Percentiles rank a stretch among this genome's conserved stretches.
Evolutionary conservation across 495 filamentous ascomycete genomes (phyloP).

Genomic region (Hypomontagnella submonticulosa): DNA sequence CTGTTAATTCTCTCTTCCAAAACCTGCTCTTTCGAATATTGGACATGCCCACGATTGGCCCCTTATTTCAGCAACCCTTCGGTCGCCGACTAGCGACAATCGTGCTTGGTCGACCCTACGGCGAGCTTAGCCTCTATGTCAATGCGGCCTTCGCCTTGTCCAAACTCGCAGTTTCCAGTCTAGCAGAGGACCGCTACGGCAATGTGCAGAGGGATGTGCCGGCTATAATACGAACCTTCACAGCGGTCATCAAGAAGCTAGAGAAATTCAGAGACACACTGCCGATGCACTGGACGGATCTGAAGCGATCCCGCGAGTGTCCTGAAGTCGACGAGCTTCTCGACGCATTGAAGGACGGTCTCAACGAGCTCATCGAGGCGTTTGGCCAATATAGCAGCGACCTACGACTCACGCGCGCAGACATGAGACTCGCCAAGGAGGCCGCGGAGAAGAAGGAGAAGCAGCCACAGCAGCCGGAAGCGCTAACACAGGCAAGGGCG

Average conservation of each 20-base stretch:
- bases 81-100: slow-evolving; percentile 66
- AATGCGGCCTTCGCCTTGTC: slow-evolving; percentile 77
- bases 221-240: slow-evolving; percentile 75
- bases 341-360: slow-evolving; percentile 65
- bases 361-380: slow-evolving; percentile 68
- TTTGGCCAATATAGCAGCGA: slow-evolving; percentile 78
- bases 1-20: slow-evolving; percentile 52
- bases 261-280: slow-evolving; percentile 72
- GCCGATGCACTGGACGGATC: slow-evolving; percentile 84
- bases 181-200: slow-evolving; percentile 87
- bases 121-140: slow-evolving; percentile 70
- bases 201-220: slow-evolving; percentile 84
- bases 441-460: slow-evolving; percentile 56
- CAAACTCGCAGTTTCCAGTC: slow-evolving; percentile 72
- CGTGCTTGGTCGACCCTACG: slow-evolving; percentile 75
- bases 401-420: slow-evolving; percentile 70
- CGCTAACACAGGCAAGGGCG: background rate
- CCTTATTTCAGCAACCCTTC: slow-evolving; percentile 77
- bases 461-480: background rate
- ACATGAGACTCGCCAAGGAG: slow-evolving; percentile 76
- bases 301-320: slow-evolving; percentile 58
- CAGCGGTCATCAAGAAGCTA: slow-evolving; percentile 71
- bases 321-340: slow-evolving; percentile 73
- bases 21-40: slow-evolving; percentile 52
- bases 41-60: slow-evolving; percentile 65